Evolutionary conservation across 2,329 filamentous ascomycete species (phyloP), one percentile per base, ranked within the genome.

Genomic region (Dactylonectria macrodidyma): DNA sequence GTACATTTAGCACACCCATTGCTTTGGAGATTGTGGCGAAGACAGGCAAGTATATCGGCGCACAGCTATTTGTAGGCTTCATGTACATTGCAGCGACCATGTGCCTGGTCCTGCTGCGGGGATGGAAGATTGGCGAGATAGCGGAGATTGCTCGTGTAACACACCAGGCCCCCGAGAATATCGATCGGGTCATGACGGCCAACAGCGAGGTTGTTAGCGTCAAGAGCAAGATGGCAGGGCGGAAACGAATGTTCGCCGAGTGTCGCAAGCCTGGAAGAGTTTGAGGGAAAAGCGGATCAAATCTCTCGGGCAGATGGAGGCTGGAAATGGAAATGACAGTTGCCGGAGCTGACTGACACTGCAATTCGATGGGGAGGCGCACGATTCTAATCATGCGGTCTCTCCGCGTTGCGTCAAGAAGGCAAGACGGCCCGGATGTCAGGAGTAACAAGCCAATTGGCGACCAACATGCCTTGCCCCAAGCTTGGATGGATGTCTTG

Each of bases 1-100:
- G 89, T 12, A 93, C 91, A 0, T 94, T 91, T 71, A 87, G 89
- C 44, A 89, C 91, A 71, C 87, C 88, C 2, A 92, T 92, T 70
- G 91, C 86, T 3, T 78, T 93, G 47, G 82, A 87, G 59, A 85
- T 92, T 72, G 79, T 74, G 59, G 80, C 19, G 75, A 84, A 44
- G 30, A 82, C 80, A 0, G 78, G 81, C 33, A 84, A 85, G 22
- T 90, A 89, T 65, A 78, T 88, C 3, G 78, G 86, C 10, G 84
- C 85, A 0, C 86, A 90, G 75, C 73, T 92, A 1, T 92, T 92
- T 69, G 85, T 87, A 0, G 90, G 88, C 2, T 81, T 89, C 66
- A 87, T 91, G 82, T 93, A 88, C 71, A 76, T 92, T 24, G 85
- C 81, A 2, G 88, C 86, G 3, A 76, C 77, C 0, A 19, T 75